Evolutionary conservation across 176 grass and related monocot genomes (phyloP).

Genomic region (Carex scoparia): DNA sequence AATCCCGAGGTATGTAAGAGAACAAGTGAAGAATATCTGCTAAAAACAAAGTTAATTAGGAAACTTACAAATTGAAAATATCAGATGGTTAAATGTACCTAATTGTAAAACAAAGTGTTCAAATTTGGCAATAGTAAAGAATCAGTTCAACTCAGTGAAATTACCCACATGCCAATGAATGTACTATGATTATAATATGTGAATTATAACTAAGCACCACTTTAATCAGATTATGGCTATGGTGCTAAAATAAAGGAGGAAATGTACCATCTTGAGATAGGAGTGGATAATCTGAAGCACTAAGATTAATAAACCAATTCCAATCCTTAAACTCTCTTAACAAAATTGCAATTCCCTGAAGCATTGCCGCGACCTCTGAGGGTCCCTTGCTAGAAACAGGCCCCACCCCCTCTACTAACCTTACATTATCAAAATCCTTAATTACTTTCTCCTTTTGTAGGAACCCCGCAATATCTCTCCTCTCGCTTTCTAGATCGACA

Average conservation of each 20-base stretch:
- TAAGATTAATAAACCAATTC: conserved; percentile 99
- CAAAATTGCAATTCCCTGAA: conserved; percentile 68
- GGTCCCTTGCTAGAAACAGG: conserved; percentile 58
- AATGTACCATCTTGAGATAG: conserved; percentile 83
- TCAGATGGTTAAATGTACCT: background rate
- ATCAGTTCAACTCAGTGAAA: background rate
- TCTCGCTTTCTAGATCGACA: conserved; percentile 44
- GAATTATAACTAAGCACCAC: background rate
- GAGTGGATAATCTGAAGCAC: conserved; percentile 89
- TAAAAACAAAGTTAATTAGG: conserved; percentile 22
- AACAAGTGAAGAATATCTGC: conserved; percentile 97
- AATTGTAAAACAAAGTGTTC: background rate
- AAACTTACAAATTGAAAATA: background rate
- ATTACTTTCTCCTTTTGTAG: conserved; percentile 46
- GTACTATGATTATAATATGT: background rate
- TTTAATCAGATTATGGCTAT: background rate
- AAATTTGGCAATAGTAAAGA: background rate
- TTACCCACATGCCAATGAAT: background rate
- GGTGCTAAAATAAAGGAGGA: background rate
- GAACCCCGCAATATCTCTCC: conserved; percentile 68
- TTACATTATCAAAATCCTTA: conserved; percentile 62
- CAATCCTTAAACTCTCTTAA: conserved; percentile 75
- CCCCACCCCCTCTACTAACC: conserved; percentile 37
- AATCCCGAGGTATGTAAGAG: conserved; percentile 80
- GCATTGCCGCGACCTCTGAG: conserved; percentile 60